Base-by-base conservation (phyloP, 2,329 filamentous ascomycete genomes). In the Emmonsiellopsis sp. region DNA sequence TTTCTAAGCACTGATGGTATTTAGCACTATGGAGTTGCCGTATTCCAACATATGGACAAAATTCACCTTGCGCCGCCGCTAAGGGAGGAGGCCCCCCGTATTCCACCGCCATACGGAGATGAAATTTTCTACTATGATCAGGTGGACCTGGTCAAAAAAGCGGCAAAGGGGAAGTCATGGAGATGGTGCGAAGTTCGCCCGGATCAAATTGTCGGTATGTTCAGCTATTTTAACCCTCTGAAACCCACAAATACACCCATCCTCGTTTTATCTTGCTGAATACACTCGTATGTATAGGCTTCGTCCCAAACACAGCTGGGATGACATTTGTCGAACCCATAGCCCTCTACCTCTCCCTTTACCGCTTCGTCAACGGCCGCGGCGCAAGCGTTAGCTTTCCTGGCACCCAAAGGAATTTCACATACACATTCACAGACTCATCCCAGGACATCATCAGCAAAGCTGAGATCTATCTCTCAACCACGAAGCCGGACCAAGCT, bases 61-160 rank as follows among this genome's bases (percentile, higher is more conserved):
- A 52, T 62, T 27, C 44, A 54, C 14, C 58, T 62, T 63, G 53
- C 60, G 60, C 58, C 66, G 11, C 72, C 73, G 0, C 58, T 74
- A 43, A 63, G 63, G 33, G 73, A 75, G 60, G 63, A 64, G 9
- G 57, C 67, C 32, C 69, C 69, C 0, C 68, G 70, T n/a, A 68
- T 76, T 36, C 68, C 71, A 1, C 67, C 71, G 51, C 71, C 71
- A 0, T 68, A 68, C 49, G 69, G 69, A 1, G 68, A 69, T 9
- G 65, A 73, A 54, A 70, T 76, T 55, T 76, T 76, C 62, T 76
- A 76, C 62, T 76, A 76, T 58, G 64, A 60, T n/a, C 72, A 76
- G 60, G 66, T 68, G 17, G 74, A 75, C 56, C 60, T 71, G 49
- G 60, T 76, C 17, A 61, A 63, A 31, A 54, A 63, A 36, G 59